phyloP scores from a whole-genome alignment of 2,329 filamentous ascomycete species.

The Pestalotiopsis sp. region DNA sequence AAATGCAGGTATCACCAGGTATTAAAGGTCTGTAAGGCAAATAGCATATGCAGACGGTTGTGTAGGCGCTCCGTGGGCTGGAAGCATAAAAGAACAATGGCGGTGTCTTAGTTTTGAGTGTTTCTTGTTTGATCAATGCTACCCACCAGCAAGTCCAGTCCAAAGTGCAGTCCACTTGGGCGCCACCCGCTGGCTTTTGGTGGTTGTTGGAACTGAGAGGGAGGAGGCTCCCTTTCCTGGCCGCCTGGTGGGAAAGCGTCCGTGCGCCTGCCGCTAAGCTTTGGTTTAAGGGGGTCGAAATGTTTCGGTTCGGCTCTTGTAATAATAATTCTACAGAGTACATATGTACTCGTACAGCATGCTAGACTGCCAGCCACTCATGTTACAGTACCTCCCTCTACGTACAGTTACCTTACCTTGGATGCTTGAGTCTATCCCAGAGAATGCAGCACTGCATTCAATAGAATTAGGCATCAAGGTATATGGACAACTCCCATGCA shows the following conservation, averaged over 20 bases:
- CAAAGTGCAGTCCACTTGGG: not conserved
- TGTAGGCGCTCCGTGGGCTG: not conserved
- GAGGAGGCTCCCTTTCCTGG: conserved; percentile 2
- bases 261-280: not conserved
- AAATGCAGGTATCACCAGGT: not conserved
- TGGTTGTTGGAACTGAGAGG: not conserved
- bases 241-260: not conserved
- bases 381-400: not conserved
- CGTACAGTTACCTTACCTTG: too few species aligned
- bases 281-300: not conserved
- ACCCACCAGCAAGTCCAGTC: too few species aligned
- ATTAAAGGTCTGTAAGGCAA: not conserved
- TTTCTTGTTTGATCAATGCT: not conserved
- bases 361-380: not conserved
- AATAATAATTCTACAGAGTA: not conserved
- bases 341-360: too few species aligned
- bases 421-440: too few species aligned
- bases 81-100: not conserved
- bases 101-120: not conserved
- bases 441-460: too few species aligned
- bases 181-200: not conserved
- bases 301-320: not conserved
- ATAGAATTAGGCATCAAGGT: too few species aligned
- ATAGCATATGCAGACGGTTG: too few species aligned
- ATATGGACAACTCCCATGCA: too few species aligned